These are phyloP conservation scores for Aureobasidium melanogenum DNA, from an alignment of 2,329 filamentous ascomycete genomes.

Conservation along the genomic window DNA sequence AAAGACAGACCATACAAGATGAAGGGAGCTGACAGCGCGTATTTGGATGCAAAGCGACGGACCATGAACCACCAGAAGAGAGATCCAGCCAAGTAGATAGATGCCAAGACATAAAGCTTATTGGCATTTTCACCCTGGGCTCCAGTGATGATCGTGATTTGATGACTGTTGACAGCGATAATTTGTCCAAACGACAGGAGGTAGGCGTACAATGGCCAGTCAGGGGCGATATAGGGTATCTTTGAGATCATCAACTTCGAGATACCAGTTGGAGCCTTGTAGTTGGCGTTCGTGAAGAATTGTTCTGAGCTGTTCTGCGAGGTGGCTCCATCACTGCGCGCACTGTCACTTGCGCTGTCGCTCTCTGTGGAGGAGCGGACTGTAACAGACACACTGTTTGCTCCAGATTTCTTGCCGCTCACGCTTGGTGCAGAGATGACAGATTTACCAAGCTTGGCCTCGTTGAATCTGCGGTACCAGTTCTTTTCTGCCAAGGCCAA, in stretches of 20 bases:
- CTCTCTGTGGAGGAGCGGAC: slow-evolving; percentile 30
- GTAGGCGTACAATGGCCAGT: slow-evolving; percentile 56
- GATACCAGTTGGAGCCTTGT: slow-evolving; percentile 47
- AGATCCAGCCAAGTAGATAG: slow-evolving; percentile 50
- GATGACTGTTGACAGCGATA: slow-evolving; percentile 57
- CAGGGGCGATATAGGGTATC: slow-evolving; percentile 39
- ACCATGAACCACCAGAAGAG: slow-evolving; percentile 56
- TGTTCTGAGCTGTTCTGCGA: slow-evolving; percentile 31
- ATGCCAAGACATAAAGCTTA: slow-evolving; percentile 53
- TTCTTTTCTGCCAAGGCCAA: slow-evolving; percentile 57
- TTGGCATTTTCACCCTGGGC: slow-evolving; percentile 50
- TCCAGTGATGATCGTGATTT: slow-evolving; percentile 57
- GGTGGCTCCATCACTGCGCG: background rate
- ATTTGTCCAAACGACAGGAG: slow-evolving; percentile 55
- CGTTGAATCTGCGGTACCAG: slow-evolving; percentile 52
- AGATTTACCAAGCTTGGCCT: slow-evolving; percentile 48
- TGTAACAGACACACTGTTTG: slow-evolving; percentile 30
- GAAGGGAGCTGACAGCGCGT: slow-evolving; percentile 52
- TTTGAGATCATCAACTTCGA: slow-evolving; percentile 47
- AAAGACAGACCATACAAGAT: slow-evolving; percentile 55
- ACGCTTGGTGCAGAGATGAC: slow-evolving; percentile 23
- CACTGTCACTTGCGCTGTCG: no score
- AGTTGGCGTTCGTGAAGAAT: slow-evolving; percentile 49
- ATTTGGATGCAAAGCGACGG: slow-evolving; percentile 47
- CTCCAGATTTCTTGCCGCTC: slow-evolving; percentile 28